Conservation (phyloP, 164 flowering plant genomes). For the Paratinospora sagittata region DNA sequence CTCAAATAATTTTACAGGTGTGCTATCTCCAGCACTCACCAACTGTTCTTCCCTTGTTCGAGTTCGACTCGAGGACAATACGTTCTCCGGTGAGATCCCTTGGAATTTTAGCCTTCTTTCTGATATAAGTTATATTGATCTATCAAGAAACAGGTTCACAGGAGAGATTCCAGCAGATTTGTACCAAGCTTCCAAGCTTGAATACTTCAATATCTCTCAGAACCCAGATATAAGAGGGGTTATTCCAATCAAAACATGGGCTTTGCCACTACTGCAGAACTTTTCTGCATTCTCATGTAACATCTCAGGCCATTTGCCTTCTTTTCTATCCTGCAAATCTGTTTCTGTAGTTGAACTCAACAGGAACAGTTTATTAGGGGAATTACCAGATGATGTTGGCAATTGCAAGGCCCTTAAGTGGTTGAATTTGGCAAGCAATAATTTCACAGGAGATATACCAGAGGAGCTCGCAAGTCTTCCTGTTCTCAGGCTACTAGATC, state of each 20-base stretch:
- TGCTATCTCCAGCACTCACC: constrained; percentile 55
- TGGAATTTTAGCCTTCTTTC: constrained; percentile 43
- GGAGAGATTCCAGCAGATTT: constrained; percentile 72
- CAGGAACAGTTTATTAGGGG: constrained; percentile 49
- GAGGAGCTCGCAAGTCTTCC: constrained; percentile 48
- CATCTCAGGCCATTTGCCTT: constrained; percentile 61
- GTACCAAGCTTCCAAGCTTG: constrained; percentile 45
- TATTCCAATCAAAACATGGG: constrained; percentile 57
- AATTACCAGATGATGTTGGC: constrained; percentile 40
- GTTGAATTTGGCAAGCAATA: constrained; percentile 42
- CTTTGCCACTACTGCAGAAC: constrained; percentile 53
- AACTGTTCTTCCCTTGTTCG: constrained; percentile 87
- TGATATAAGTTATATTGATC: constrained; percentile 60
- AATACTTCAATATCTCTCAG: constrained; percentile 67
- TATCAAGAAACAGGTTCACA: constrained; percentile 60
- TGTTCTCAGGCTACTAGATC: constrained; percentile 38
- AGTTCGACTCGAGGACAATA: constrained; percentile 67
- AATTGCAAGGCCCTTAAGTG: constrained; percentile 46
- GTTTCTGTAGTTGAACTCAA: constrained; percentile 51
- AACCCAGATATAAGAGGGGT: constrained; percentile 59
- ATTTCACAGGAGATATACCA: constrained; percentile 54
- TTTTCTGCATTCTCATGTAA: constrained; percentile 74
- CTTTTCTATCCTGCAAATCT: constrained; percentile 48
- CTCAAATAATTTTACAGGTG: constrained; percentile 63
- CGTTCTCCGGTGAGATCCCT: constrained; percentile 71